Base-by-base conservation (phyloP, 73 alveolate genomes). In the Paramecium octaurelia region DNA sequence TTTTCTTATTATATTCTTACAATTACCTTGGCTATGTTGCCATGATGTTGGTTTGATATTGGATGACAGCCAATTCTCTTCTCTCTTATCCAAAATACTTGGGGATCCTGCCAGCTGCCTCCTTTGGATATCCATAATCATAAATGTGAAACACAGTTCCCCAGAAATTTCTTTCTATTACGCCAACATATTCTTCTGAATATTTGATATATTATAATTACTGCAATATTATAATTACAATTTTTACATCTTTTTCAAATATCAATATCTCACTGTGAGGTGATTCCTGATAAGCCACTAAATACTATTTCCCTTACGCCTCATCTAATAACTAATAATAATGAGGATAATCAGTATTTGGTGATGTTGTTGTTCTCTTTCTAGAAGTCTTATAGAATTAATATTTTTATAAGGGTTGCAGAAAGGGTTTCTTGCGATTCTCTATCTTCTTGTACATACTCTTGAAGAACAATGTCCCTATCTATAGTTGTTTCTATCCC, bases 41-140 rank as follows among this genome's bases (percentile, higher is more conserved):
- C 94, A 89, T 89, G 21, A 89, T 89, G 71, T 89, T 89, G 1
- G 94, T 89, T 89, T 89, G 59, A 36, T 89, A 89, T 29, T 89
- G 20, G 11, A 89, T 89, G 18, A 16, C 77, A 38, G 50, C 64
- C 8, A 64, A 12, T 23, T 70, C 75, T 24, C 27, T 71, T 29
- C 88, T 70, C 18, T 57, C 91, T 71, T 89, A 43, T 31, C 90
- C 87, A 71, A 89, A 60, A 23, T 89, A 77, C 73, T 58, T 89
- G 2, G 86, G 94, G 57, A 70, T 44, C 46, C 46, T 71, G 1
- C 60, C 43, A 27, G 29, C 38, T 4, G 44, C 40, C 71, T 89
- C 94, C 73, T 70, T 89, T 8, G 80, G 88, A 14, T 89, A 89
- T 1, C 94, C 94, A 44, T 43, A 64, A 31, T 89, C 88, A 89